phyloP scores from a whole-genome alignment of 2,329 filamentous ascomycete genomes.

The Nemania sp. region DNA sequence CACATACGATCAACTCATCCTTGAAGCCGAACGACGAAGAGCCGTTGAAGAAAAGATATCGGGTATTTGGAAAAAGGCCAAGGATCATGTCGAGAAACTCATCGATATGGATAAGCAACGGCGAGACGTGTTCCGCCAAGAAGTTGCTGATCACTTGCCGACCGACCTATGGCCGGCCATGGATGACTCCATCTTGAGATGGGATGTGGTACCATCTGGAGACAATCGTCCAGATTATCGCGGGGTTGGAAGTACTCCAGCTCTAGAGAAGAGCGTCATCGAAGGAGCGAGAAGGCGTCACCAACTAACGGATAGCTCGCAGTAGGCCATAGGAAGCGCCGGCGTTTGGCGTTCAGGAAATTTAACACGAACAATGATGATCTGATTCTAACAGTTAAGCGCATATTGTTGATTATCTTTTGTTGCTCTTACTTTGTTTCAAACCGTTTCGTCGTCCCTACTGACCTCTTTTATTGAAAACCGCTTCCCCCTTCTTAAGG shows the following conservation, averaged over 20 bases:
- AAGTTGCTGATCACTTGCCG: constrained; percentile 85
- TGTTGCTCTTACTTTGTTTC: too few relatives aligned
- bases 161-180: constrained; percentile 85
- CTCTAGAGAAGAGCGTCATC: constrained; percentile 31
- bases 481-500: too few relatives aligned
- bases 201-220: constrained; percentile 50
- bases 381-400: background rate
- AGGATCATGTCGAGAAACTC: constrained; percentile 74
- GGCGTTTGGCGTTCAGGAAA: constrained; percentile 6
- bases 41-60: constrained; percentile 74
- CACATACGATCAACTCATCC: constrained; percentile 81
- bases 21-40: constrained; percentile 79
- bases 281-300: constrained; percentile 21
- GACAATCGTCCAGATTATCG: constrained; percentile 35
- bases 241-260: constrained; percentile 29
- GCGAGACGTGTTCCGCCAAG: constrained; percentile 75
- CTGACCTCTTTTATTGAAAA: too few relatives aligned
- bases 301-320: constrained; percentile 5
- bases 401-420: too few relatives aligned
- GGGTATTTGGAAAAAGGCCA: constrained; percentile 75
- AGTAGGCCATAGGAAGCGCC: background rate
- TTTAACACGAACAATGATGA: background rate
- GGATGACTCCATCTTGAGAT: constrained; percentile 58
- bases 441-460: too few relatives aligned
- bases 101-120: constrained; percentile 72